Evolutionary conservation across 208 protist genomes (phyloP).

Genomic region (Trypanosoma platydactyli): DNA sequence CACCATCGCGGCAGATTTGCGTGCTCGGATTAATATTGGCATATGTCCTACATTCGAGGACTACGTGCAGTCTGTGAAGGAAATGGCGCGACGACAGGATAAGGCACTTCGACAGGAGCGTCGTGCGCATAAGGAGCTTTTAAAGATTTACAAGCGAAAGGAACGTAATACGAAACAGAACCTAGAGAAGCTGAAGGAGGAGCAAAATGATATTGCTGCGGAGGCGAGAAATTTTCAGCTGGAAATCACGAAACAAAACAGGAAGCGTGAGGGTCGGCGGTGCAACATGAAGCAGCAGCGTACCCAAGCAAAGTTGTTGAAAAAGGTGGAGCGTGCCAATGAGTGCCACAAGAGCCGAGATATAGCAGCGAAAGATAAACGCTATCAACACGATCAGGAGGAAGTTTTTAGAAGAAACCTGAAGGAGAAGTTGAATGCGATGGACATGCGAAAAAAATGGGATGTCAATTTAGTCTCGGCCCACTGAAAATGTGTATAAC

Average conservation of each 20-base stretch:
- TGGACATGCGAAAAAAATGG: constrained; percentile 39
- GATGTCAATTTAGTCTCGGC: constrained; percentile 17
- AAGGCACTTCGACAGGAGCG: not conserved
- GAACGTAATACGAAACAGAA: constrained; percentile 18
- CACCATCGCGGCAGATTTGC: constrained; percentile 30
- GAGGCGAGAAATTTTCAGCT: constrained; percentile 13
- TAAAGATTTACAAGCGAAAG: constrained; percentile 1
- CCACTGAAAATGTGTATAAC: not conserved
- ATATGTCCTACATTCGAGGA: constrained; percentile 23
- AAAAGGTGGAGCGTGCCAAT: constrained; percentile 19
- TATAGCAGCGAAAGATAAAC: constrained; percentile 17
- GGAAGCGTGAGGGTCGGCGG: constrained; percentile 20
- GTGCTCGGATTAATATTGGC: constrained; percentile 21
- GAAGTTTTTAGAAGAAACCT: constrained; percentile 28
- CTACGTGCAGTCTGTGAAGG: constrained; percentile 22
- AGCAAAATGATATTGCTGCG: constrained; percentile 13
- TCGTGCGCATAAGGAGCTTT: constrained; percentile 5
- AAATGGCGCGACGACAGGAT: constrained; percentile 4
- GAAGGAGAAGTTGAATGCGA: constrained; percentile 30
- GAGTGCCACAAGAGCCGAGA: constrained; percentile 18
- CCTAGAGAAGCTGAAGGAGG: constrained; percentile 17
- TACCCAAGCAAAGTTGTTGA: not conserved
- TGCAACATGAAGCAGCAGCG: constrained; percentile 21
- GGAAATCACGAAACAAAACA: constrained; percentile 25
- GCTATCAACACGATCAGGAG: constrained; percentile 38